Evolutionary conservation across 257 asterid genomes (phyloP), one percentile per base, ranked within the genome.

Genomic region (Ilex asprella): DNA sequence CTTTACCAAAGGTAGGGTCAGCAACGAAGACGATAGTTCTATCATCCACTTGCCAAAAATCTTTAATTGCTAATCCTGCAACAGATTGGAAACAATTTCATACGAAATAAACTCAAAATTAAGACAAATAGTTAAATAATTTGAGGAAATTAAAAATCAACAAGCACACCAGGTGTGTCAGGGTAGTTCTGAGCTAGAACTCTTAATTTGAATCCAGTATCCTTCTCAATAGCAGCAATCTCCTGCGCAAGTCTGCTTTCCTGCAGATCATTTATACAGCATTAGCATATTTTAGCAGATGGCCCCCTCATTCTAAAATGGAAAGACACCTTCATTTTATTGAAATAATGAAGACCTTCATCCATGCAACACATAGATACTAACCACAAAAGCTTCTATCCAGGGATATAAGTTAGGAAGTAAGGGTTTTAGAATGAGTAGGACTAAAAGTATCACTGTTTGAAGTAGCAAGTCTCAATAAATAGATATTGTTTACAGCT

Each of bases 171-270:
- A 35, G 97, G 97, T 3, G 99, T 93, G 56, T 93, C 88, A 30
- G 99, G 98, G 70, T 92, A 92, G 58, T 92, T 92, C 79, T 92
- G 98, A 35, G 93, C 97, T 76, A 89, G 64, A 64, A 92, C 81
- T 78, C 96, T 71, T 82, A 89, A 71, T 68, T 89, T 92, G 65
- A 71, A 92, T 4, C 98, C 98, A 6, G 96, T 89, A 63, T 81
- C 95, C 66, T 82, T 89, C 70, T 89, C 96, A 12, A 92, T 83
- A 62, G 78, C 80, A 57, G 79, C 80, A 64, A 92, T 92, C 75
- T 83, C 98, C 69, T 73, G 75, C 1, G 76, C 81, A 43, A 92
- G 75, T 70, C 98, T 81, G 75, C 66, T 84, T 76, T 88, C 93
- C 98, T 86, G 84, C 75, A 55, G 29, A 67, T 61, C 56, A 60